Percentiles rank a stretch among this genome's conserved stretches.
Conservation (phyloP, 1,284 basidiomycete genomes). For the Rhodotorula sp. region DNA sequence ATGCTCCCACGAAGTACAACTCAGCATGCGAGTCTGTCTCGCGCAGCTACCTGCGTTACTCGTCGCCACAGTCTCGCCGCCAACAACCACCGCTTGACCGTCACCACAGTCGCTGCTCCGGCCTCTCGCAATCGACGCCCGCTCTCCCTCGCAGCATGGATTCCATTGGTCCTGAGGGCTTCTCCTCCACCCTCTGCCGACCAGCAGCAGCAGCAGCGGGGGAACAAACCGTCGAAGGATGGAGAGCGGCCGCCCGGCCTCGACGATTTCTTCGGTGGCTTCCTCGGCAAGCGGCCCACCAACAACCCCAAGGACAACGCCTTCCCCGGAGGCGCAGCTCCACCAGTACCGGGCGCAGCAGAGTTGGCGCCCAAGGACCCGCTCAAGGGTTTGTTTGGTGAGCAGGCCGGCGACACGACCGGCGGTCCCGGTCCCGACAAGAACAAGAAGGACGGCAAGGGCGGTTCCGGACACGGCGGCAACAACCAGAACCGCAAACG, state of each 20-base stretch:
- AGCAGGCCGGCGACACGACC: constrained; percentile 18
- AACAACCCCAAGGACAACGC: constrained; percentile 12
- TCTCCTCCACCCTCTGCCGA: neutral
- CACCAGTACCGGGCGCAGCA: constrained; percentile 23
- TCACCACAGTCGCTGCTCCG: neutral
- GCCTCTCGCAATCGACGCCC: constrained; percentile 16
- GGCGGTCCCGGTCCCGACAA: constrained; percentile 15
- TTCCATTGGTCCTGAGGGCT: constrained; percentile 4
- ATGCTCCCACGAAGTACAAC: constrained; percentile 5
- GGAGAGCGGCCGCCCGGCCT: constrained; percentile 29
- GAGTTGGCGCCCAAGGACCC: constrained; percentile 28
- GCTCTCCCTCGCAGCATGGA: constrained; percentile 8
- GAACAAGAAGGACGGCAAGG: constrained; percentile 10
- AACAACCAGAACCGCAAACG: constrained; percentile 2
- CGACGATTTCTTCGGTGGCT: constrained; percentile 43
- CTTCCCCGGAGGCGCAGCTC: neutral
- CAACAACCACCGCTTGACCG: too few species aligned
- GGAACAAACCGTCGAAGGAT: neutral
- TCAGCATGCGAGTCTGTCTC: neutral
- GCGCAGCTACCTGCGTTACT: neutral
- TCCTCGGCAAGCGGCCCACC: constrained; percentile 25
- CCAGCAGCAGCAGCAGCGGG: neutral
- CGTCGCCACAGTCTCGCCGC: too few species aligned
- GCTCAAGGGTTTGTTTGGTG: constrained; percentile 24
- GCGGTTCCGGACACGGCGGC: neutral